These are phyloP conservation scores for Dioszegia hungarica DNA, from an alignment of 768 basidiomycete genomes.

Conservation along the genomic window DNA sequence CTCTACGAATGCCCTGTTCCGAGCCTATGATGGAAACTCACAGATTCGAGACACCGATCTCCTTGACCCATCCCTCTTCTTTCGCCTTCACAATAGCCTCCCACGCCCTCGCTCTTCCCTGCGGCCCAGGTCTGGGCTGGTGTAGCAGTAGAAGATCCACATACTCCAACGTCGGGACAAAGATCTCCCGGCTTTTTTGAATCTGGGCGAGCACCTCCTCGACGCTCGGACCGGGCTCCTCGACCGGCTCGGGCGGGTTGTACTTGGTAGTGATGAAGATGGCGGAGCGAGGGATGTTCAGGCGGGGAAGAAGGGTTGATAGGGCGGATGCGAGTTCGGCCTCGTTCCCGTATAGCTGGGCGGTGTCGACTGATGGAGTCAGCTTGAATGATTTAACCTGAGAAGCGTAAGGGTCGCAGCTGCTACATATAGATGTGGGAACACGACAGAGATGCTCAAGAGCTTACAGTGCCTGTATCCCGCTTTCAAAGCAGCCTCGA, in stretches of 20 bases:
- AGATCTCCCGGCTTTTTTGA: conserved; percentile 19
- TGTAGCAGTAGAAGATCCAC: conserved; percentile 46
- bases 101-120: conserved; percentile 42
- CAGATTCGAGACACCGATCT: conserved; percentile 46
- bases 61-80: conserved; percentile 41
- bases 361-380: conserved; percentile 19
- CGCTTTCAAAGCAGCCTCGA: conserved; percentile 30
- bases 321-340: conserved; percentile 32
- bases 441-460: too few relatives aligned
- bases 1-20: conserved; percentile 47
- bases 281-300: conserved; percentile 11
- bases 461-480: conserved; percentile 40
- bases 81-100: conserved; percentile 29
- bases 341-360: conserved; percentile 34
- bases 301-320: conserved; percentile 11
- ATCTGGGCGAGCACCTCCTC: background rate
- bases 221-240: background rate
- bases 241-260: conserved; percentile 9
- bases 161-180: conserved; percentile 30
- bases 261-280: conserved; percentile 40
- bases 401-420: too few relatives aligned
- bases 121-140: conserved; percentile 39
- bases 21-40: conserved; percentile 9
- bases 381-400: conserved; percentile 10
- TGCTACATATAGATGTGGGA: background rate